Evolutionary conservation across 139 green algal genomes (phyloP), one percentile per base, ranked within the genome.

Genomic region (Chlorella sp.): DNA sequence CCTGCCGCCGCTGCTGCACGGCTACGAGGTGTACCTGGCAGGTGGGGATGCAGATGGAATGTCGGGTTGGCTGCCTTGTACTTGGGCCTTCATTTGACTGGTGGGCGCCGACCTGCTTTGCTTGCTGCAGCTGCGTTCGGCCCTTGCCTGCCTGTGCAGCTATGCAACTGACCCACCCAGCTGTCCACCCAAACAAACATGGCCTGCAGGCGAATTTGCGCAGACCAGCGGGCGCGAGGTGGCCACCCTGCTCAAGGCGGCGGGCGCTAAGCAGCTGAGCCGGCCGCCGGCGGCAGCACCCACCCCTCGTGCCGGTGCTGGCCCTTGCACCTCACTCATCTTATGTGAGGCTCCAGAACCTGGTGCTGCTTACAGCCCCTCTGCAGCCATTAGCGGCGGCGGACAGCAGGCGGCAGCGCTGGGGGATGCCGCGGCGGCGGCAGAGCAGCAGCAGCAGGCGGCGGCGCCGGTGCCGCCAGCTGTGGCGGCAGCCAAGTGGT

Each of bases 11-110:
- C 72, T 90, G 65, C 82, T 90, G 80, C 51, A 74, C 1, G 87
- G 82, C 1, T 89, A 76, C 26, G 74, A 89, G 65, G 28, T 90
- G 18, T 74, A 69, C 62, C 64, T 90, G 36, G 83, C 83, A 30
- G 83, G 83, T 74, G 64, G n/a, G 73, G n/a, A n/a, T n/a, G n/a
- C n/a, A n/a, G n/a, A n/a, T n/a, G n/a, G n/a, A n/a, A n/a, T n/a
- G n/a, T n/a, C n/a, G n/a, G n/a, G n/a, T n/a, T n/a, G n/a, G n/a
- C n/a, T n/a, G n/a, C n/a, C n/a, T n/a, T n/a, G n/a, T n/a, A n/a
- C n/a, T n/a, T n/a, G n/a, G n/a, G n/a, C n/a, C n/a, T 51, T 6
- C 44, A 51, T 51, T 51, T 51, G 44, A n/a, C n/a, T n/a, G n/a
- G n/a, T n/a, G n/a, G n/a, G n/a, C n/a, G n/a, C n/a, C n/a, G n/a